Base-by-base conservation (phyloP, 2,329 filamentous ascomycete species). In the Aschersonia sp. region DNA sequence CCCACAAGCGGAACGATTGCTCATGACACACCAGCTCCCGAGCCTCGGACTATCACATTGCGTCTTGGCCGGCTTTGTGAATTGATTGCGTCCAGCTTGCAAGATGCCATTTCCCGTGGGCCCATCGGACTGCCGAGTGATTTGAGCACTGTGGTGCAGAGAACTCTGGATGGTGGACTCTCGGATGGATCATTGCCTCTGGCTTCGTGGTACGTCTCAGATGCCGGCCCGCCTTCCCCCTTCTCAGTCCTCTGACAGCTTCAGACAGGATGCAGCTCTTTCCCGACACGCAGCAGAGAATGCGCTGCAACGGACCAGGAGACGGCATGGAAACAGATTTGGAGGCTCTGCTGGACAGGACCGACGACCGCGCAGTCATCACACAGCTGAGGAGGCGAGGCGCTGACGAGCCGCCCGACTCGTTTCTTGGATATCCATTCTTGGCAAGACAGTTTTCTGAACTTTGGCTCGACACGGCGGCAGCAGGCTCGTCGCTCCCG, bases 381-480 rank as follows among this genome's bases (percentile, higher is more conserved):
- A 58, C 58, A 0, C 60, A 62, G 43, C 54, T 67, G 1, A 56
- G 56, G 44, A 55, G 56, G 44, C 54, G 52, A 10, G 52, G 49
- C 2, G 44, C 52, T 3, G 49, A 57, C 11, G 61, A 60, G 30
- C 50, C 53, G 22, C 51, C 55, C 5, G 49, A 54, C 35, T 53
- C 57, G 8, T 45, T 58, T 4, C 44, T 62, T 42, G 54, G 54
- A 43, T 48, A 64, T 33, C 47, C 59, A 12, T 56, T 54, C 35
- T 50, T 66, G 5, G 56, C 58, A 31, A 50, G 56, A 6, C 53
- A 58, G 32, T 58, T 63, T 42, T 57, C 54, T 4, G 54, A 58
- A 4, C 43, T 66, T 5, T 67, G 64, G 64, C 50, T 66, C 6
- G 53, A 59, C 10, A 54, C 57, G 2, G 33, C 57, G 1, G 55